Conservation (phyloP, 2,329 filamentous ascomycete species). For the Clonostachys byssicola region DNA sequence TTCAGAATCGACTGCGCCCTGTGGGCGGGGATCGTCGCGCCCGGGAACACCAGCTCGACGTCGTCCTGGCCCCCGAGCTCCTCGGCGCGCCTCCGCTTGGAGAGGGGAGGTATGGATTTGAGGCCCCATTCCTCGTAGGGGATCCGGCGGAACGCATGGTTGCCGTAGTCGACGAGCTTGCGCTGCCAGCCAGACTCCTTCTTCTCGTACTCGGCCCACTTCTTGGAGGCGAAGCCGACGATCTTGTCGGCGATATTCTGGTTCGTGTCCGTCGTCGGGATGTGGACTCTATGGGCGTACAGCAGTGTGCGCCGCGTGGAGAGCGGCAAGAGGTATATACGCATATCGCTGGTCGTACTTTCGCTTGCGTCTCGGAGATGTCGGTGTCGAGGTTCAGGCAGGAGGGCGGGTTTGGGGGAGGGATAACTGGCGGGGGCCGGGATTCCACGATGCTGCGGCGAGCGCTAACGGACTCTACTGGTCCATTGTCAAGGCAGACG, state of each 20-base stretch:
- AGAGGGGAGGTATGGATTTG: conserved; percentile 87
- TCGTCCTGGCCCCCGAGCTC: conserved; percentile 58
- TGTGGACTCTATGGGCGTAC: conserved; percentile 77
- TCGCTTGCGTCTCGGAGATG: not conserved
- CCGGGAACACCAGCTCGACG: conserved; percentile 74
- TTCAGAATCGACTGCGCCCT: conserved; percentile 63
- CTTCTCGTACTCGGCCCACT: conserved; percentile 86
- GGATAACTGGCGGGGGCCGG: too few relatives aligned
- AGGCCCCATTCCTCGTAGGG: conserved; percentile 97
- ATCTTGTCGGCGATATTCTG: conserved; percentile 60
- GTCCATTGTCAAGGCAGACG: too few relatives aligned
- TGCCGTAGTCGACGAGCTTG: conserved; percentile 80
- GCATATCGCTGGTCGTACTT: conserved; percentile 69
- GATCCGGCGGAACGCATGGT: conserved; percentile 79
- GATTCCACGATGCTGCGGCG: too few relatives aligned
- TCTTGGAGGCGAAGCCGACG: conserved; percentile 66
- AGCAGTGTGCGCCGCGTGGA: conserved; percentile 87
- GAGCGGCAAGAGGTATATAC: conserved; percentile 88
- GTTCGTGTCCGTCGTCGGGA: conserved; percentile 42
- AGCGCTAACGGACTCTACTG: too few relatives aligned
- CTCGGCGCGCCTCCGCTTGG: conserved; percentile 58
- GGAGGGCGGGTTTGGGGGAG: too few relatives aligned
- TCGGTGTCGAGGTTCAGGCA: too few relatives aligned
- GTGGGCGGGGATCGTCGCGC: conserved; percentile 59
- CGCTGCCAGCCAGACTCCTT: conserved; percentile 85